Evolutionary conservation across 768 basidiomycete species (phyloP), one percentile per base, ranked within the genome.

Genomic region (Mycena kentingensis): DNA sequence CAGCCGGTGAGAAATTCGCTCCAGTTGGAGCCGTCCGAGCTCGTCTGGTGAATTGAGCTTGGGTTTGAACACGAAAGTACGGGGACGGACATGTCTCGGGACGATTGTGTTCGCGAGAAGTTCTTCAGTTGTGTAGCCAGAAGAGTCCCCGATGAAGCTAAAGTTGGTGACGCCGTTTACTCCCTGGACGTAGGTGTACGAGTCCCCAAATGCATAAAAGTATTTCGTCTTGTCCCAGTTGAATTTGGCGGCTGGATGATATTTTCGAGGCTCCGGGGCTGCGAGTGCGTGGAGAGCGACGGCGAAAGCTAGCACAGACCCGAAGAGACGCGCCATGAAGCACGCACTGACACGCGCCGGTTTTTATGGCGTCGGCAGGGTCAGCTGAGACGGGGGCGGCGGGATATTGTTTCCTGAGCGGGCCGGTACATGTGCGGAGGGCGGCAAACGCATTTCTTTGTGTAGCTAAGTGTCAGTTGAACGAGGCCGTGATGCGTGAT

Each of bases 181-280:
- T 1, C 80, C 80, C 60, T 78, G 75, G 0, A 82, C 78, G 52
- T 81, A 81, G 0, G 80, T 75, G 55, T 81, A 82, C 2, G 79
- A 81, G 58, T 81, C 81, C 4, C 80, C 81, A 55, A 82, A 82
- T 5, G 77, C 78, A 55, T 80, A 79, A 26, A 82, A 65, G 45
- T 74, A 76, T 62, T 71, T 65, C 22, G 74, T 73, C 5, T 57
- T 49, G 35, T 75, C 63, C 78, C 79, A 81, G 58, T 73, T 54
- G 59, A 81, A 77, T 35, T n/a, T n/a, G n/a, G 31, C 41, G 12
- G 12, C 25, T 12, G 41, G 26, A 19, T 37, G 36, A n/a, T n/a
- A n/a, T n/a, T n/a, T n/a, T n/a, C n/a, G n/a, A n/a, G n/a, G n/a
- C n/a, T n/a, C n/a, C n/a, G n/a, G n/a, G n/a, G n/a, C n/a, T n/a